Conservation (phyloP, 257 asterid genomes). For the Nicotiana otophora region DNA sequence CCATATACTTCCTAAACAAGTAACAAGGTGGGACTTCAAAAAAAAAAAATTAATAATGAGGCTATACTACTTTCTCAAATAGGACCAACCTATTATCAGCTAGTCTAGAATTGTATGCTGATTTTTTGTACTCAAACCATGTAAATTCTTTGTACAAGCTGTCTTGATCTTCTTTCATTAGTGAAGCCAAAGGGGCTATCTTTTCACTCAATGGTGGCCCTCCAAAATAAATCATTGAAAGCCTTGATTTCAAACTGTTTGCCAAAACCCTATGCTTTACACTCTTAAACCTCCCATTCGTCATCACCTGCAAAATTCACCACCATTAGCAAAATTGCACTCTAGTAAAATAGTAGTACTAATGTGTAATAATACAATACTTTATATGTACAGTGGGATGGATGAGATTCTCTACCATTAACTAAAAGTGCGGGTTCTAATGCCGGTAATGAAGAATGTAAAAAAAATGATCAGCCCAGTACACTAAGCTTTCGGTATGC, state of each 20-base stretch:
- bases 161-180: conserved; percentile 24
- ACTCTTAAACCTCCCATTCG: conserved; percentile 38
- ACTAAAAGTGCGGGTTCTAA: too few species aligned
- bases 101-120: conserved; percentile 27
- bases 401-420: too few species aligned
- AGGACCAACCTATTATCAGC: conserved; percentile 28
- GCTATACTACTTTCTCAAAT: conserved; percentile 30
- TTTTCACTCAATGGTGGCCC: conserved; percentile 38
- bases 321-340: neutral
- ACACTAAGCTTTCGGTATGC: too few species aligned
- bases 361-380: too few species aligned
- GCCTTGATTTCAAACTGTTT: conserved; percentile 25
- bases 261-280: conserved; percentile 33
- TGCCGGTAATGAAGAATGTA: too few species aligned
- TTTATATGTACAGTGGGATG: too few species aligned
- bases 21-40: neutral
- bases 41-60: conserved; percentile 5
- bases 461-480: too few species aligned
- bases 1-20: neutral
- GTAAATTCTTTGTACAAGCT: conserved; percentile 40
- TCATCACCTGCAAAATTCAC: conserved; percentile 29
- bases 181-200: conserved; percentile 34
- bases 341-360: too few species aligned
- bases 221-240: conserved; percentile 38
- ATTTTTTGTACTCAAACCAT: conserved; percentile 38